phyloP scores from a whole-genome alignment of 495 filamentous ascomycete species.

The Geopyxis carbonaria region DNA sequence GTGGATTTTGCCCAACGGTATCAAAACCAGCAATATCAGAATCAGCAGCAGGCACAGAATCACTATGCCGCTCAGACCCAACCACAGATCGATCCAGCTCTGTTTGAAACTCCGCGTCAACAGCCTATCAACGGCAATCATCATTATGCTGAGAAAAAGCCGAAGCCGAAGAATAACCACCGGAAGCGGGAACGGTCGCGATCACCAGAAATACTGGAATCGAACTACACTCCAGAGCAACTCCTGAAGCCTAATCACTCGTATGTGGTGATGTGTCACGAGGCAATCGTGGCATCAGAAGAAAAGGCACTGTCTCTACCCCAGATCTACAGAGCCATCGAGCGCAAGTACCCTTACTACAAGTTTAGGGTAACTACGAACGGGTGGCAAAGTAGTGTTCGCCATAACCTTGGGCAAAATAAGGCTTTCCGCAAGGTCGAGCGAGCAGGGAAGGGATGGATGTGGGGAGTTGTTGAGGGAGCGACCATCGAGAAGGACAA shows the following conservation, averaged over 20 bases:
- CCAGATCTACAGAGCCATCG: slow-evolving; percentile 82
- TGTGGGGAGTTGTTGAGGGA: slow-evolving; percentile 47
- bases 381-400: slow-evolving; percentile 94
- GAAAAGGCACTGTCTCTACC: slow-evolving; percentile 64
- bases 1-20: slow-evolving; percentile 10
- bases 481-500: slow-evolving; percentile 54
- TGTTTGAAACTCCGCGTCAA: neutral
- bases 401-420: slow-evolving; percentile 85
- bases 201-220: slow-evolving; percentile 53
- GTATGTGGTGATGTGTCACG: slow-evolving; percentile 81
- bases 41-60: neutral
- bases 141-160: slow-evolving; percentile 35
- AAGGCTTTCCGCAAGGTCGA: slow-evolving; percentile 75
- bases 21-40: slow-evolving; percentile 1
- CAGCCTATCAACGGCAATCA: neutral
- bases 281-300: slow-evolving; percentile 58
- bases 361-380: slow-evolving; percentile 62
- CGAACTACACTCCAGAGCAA: slow-evolving; percentile 68
- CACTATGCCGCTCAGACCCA: neutral
- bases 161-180: slow-evolving; percentile 34
- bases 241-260: slow-evolving; percentile 69
- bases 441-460: slow-evolving; percentile 51
- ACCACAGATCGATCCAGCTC: neutral
- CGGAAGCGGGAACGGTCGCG: slow-evolving; percentile 45
- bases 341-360: slow-evolving; percentile 77